These are phyloP conservation scores for Fusarium chuoi DNA, from an alignment of 2,329 filamentous ascomycete species.

Conservation along the genomic window DNA sequence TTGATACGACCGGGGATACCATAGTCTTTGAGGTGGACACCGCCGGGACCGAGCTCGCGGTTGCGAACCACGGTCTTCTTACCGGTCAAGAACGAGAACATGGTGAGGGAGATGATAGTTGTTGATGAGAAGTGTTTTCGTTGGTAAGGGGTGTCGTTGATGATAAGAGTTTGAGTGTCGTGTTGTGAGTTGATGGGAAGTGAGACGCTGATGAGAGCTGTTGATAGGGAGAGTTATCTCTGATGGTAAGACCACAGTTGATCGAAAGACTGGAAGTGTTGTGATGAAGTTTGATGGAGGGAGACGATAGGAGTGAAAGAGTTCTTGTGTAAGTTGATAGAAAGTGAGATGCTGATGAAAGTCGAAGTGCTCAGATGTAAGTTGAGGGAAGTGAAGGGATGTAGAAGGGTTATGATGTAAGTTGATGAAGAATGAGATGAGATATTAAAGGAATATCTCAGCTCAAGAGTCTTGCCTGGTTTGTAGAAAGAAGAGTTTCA, in stretches of 20 bases:
- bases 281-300: background rate
- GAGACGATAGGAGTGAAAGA: too few species aligned
- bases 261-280: background rate
- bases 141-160: background rate
- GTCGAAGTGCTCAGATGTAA: background rate
- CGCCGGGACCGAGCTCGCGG: background rate
- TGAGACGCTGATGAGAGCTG: background rate
- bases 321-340: background rate
- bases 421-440: background rate
- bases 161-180: background rate
- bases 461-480: background rate
- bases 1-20: background rate
- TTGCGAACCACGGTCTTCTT: background rate
- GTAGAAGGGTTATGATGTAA: background rate
- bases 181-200: background rate
- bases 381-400: background rate
- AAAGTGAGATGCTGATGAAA: background rate
- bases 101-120: accelerated
- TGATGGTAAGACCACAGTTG: too few species aligned
- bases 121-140: background rate
- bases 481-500: background rate
- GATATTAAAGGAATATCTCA: accelerated
- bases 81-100: background rate
- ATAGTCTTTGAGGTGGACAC: background rate
- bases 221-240: background rate